phyloP scores from a whole-genome alignment of 1,284 basidiomycete genomes.

The Pseudomicrostroma phylloplanum region DNA sequence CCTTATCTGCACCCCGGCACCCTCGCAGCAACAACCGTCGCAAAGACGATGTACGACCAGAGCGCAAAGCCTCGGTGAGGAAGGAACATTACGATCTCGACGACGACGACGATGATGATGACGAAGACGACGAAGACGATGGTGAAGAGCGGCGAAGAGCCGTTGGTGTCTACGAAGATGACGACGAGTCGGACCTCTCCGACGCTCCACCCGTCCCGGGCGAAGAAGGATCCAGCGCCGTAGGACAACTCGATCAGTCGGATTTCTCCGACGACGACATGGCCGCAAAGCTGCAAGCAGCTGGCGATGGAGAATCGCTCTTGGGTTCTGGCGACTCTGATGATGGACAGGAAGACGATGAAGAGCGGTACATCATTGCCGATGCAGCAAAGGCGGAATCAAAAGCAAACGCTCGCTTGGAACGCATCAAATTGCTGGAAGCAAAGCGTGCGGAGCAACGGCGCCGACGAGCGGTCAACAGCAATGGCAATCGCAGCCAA shows the following conservation, averaged over 20 bases:
- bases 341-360: slow-evolving; percentile 40
- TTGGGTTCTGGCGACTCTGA: slow-evolving; percentile 45
- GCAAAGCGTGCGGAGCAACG: slow-evolving; percentile 10
- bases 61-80: slow-evolving; percentile 38
- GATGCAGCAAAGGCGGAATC: slow-evolving; percentile 25
- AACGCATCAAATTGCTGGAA: background rate
- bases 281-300: slow-evolving; percentile 44
- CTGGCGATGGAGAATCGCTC: slow-evolving; percentile 45
- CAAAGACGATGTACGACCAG: slow-evolving; percentile 10
- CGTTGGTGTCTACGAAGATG: slow-evolving; percentile 4
- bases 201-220: slow-evolving; percentile 10
- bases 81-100: slow-evolving; percentile 35
- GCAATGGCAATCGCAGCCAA: slow-evolving; percentile 13
- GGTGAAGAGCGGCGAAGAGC: slow-evolving; percentile 5
- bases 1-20: background rate
- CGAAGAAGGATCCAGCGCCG: background rate
- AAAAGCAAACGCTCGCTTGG: slow-evolving; percentile 19
- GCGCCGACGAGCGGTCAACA: background rate
- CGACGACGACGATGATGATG: slow-evolving; percentile 19
- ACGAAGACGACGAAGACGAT: slow-evolving; percentile 11
- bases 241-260: slow-evolving; percentile 12
- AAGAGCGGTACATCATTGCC: slow-evolving; percentile 44
- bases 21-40: background rate
- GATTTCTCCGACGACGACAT: slow-evolving; percentile 39
- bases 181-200: slow-evolving; percentile 13